Evolutionary conservation across 2,329 filamentous ascomycete genomes (phyloP), one percentile per base, ranked within the genome.

Genomic region (Tolypocladium amazonense): DNA sequence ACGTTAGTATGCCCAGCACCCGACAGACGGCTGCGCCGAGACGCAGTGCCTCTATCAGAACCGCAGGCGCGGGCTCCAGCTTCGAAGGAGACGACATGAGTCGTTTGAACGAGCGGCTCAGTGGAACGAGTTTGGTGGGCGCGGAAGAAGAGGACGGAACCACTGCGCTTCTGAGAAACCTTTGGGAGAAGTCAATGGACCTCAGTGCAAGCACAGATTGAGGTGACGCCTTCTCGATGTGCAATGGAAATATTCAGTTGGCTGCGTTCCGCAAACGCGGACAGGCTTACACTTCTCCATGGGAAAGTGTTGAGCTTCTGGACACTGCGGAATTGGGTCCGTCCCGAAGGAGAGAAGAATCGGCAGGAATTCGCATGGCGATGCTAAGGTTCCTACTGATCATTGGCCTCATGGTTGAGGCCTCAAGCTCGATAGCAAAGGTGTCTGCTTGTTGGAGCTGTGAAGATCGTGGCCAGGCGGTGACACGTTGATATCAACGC

Each of bases 101-200:
- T 33, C 70, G 72, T 23, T 62, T 75, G n/a, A 73, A 73, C 27
- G 75, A 75, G 43, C 66, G 75, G 7, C 70, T 82, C 1, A 83
- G 81, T 60, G 81, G 79, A 2, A 73, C 77, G 12, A 82, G 79
- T 59, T 70, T 79, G 2, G 76, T 77, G 0, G 79, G 79, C 1
- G 75, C 77, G 3, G 75, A 78, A 27, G 80, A 80, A 33, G 79
- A 81, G 56, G 79, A 82, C 56, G 78, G 76, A 12, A 79, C 81
- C 1, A 72, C 77, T 1, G 73, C 79, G 5, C 65, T 86, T 52
- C 71, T 87, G 58, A 75, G 83, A 59, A 82, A 81, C 62, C 70
- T 87, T 56, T 87, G 84, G 84, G 83, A 87, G 54, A 86, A 82
- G 75, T 81, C 77, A 56, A 73, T 78, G 69, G 81, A 85, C 65